Evolutionary conservation across 805 yeast genomes (phyloP).

Genomic region (Ogataea thermomethanolica): DNA sequence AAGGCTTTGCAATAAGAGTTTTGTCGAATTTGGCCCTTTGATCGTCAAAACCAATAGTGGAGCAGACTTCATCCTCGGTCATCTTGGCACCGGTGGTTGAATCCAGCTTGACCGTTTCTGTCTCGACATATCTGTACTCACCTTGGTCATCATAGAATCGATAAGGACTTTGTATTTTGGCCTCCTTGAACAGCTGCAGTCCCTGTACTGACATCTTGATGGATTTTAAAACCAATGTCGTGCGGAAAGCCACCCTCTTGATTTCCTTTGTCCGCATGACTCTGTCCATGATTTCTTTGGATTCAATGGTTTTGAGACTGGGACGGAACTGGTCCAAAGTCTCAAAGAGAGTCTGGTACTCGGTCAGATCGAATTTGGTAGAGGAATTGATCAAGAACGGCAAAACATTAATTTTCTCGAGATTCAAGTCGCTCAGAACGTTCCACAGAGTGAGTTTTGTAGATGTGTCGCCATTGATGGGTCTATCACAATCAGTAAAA

Average conservation of each 20-base stretch:
- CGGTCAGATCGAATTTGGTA: constrained; percentile 39
- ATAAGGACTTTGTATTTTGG: constrained; percentile 46
- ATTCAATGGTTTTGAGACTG: constrained; percentile 39
- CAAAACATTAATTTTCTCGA: constrained; percentile 48
- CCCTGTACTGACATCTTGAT: constrained; percentile 70
- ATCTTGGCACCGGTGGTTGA: constrained; percentile 42
- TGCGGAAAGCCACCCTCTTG: constrained; percentile 57
- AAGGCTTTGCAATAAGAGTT: constrained; percentile 34
- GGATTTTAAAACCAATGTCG: constrained; percentile 56
- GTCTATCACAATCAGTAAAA: constrained; percentile 74
- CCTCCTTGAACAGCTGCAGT: constrained; percentile 56
- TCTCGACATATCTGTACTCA: constrained; percentile 47
- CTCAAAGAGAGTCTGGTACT: constrained; percentile 37
- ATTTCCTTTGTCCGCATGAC: constrained; percentile 59
- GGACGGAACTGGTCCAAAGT: constrained; percentile 28
- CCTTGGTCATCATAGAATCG: constrained; percentile 55
- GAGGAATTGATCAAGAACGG: constrained; percentile 57
- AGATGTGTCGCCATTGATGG: constrained; percentile 42
- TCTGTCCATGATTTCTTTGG: constrained; percentile 41
- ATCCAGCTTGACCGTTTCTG: constrained; percentile 39
- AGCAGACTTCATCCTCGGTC: constrained; percentile 27
- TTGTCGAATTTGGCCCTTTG: constrained; percentile 39
- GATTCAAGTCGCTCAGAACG: constrained; percentile 57
- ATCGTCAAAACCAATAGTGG: constrained; percentile 46
- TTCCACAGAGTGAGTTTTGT: constrained; percentile 50